These are phyloP conservation scores for Claviceps digitariae DNA, from an alignment of 2,329 filamentous ascomycete genomes.

Conservation along the genomic window DNA sequence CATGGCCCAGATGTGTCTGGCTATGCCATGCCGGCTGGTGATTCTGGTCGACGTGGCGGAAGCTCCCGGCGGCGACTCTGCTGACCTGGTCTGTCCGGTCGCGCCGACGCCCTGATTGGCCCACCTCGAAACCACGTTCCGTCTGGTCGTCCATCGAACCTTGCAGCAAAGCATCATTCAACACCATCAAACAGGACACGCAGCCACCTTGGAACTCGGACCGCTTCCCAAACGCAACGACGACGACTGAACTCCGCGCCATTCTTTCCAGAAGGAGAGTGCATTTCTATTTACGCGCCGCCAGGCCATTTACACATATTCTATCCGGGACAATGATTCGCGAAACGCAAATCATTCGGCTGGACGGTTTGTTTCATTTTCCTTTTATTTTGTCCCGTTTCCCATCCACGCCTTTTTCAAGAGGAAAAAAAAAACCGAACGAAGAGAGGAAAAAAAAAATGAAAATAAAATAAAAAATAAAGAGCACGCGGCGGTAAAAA, in stretches of 20 bases:
- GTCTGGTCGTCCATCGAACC: neutral
- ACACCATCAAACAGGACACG: neutral
- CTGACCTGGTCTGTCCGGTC: neutral
- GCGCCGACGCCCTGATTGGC: conserved; percentile 7
- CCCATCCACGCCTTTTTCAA: no score
- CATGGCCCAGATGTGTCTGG: neutral
- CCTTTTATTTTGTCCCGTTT: no score
- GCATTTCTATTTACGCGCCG: neutral
- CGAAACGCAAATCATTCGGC: conserved; percentile 85
- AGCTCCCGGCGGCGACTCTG: no score
- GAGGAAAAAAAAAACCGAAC: neutral
- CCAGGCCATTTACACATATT: neutral
- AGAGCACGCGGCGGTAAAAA: neutral
- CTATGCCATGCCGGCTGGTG: no score
- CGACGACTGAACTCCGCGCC: neutral
- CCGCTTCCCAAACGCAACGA: neutral
- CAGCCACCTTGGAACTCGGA: neutral
- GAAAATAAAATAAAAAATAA: no score
- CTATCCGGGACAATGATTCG: conserved; percentile 51
- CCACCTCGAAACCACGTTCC: conserved; percentile 6
- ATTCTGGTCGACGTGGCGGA: neutral
- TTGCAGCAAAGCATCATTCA: neutral
- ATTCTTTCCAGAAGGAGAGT: neutral
- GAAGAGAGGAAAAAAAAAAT: neutral
- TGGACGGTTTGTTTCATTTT: conserved; percentile 54